A percentile compares a stretch with the other conserved stretches of the same genome.
These are phyloP conservation scores for Aotearoamyces nothofagi DNA, from an alignment of 2,329 filamentous ascomycete species.

Conservation along the genomic window DNA sequence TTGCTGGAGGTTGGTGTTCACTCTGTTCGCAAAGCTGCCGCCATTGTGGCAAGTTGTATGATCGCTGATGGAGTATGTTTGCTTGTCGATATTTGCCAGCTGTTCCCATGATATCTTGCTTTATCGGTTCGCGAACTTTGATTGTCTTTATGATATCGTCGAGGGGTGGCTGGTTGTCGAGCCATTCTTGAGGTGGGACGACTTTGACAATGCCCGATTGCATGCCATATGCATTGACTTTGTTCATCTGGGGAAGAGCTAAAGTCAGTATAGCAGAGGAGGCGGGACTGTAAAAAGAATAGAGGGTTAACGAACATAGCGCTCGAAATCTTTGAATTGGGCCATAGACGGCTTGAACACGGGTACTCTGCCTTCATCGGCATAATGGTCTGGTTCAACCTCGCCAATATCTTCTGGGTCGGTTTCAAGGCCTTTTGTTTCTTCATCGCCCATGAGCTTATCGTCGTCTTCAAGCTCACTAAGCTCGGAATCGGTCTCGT, in stretches of 20 bases:
- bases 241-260: constrained; percentile 51
- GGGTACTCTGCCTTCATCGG: constrained; percentile 64
- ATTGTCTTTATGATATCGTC: constrained; percentile 83
- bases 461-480: constrained; percentile 43
- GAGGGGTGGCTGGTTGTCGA: constrained; percentile 58
- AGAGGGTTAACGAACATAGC: constrained; percentile 47
- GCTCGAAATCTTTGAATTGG: constrained; percentile 87
- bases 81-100: constrained; percentile 93
- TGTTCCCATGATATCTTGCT: constrained; percentile 92
- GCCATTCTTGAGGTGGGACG: constrained; percentile 89
- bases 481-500: constrained; percentile 46
- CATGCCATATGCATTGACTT: constrained; percentile 93
- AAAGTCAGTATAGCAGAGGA: too few relatives aligned
- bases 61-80: constrained; percentile 90
- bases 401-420: constrained; percentile 55
- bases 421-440: constrained; percentile 6
- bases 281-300: background rate
- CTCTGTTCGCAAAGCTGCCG: constrained; percentile 84
- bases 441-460: constrained; percentile 10
- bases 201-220: constrained; percentile 94
- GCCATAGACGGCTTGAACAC: constrained; percentile 93
- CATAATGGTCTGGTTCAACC: constrained; percentile 71
- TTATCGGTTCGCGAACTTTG: constrained; percentile 91
- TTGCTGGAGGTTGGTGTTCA: constrained; percentile 88
- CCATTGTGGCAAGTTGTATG: constrained; percentile 96